phyloP scores from a whole-genome alignment of 805 yeast genomes.

The Priceomyces castillae region DNA sequence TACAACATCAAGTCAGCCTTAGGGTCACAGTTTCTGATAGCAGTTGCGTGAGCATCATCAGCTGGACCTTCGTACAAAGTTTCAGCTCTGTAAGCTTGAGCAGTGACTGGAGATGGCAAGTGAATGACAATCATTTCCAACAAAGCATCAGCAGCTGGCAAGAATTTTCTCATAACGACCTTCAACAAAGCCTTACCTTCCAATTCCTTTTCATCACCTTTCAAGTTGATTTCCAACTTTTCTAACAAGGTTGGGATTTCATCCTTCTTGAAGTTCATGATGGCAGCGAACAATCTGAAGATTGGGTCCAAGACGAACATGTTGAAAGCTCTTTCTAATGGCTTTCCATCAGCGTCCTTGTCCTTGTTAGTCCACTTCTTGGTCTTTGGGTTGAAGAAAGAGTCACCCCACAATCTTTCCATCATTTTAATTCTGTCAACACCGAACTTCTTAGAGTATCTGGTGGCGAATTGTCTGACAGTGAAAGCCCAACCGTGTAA shows the following conservation, averaged over 20 bases:
- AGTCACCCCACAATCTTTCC: conserved; percentile 99
- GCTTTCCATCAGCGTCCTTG: conserved; percentile 92
- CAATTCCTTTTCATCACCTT: conserved; percentile 95
- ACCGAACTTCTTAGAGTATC: conserved; percentile 99
- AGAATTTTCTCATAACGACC: conserved; percentile 99
- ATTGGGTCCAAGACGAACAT: conserved; percentile 98
- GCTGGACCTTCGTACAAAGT: conserved; percentile 98
- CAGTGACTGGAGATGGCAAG: conserved; percentile 99
- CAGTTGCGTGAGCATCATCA: conserved; percentile 84
- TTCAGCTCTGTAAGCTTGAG: conserved; percentile 99
- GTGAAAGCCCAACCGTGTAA: conserved; percentile 99
- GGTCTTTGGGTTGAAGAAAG: conserved; percentile 99
- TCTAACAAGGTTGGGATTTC: conserved; percentile 89
- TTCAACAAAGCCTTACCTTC: conserved; percentile 98
- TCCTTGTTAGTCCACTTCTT: conserved; percentile 98
- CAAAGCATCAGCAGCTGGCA: conserved; percentile 99
- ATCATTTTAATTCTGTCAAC: conserved; percentile 97
- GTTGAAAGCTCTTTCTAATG: conserved; percentile 98
- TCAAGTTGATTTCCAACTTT: conserved; percentile 90
- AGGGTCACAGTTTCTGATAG: conserved; percentile 98
- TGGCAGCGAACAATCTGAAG: conserved; percentile 93
- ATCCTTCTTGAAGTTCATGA: conserved; percentile 99
- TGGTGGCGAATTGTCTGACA: conserved; percentile 95
- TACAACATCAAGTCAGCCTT: conserved; percentile 96
- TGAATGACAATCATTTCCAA: conserved; percentile 98